These are phyloP conservation scores for Casuarina cunninghamiana DNA, from an alignment of 306 rosid species.

Conservation along the genomic window DNA sequence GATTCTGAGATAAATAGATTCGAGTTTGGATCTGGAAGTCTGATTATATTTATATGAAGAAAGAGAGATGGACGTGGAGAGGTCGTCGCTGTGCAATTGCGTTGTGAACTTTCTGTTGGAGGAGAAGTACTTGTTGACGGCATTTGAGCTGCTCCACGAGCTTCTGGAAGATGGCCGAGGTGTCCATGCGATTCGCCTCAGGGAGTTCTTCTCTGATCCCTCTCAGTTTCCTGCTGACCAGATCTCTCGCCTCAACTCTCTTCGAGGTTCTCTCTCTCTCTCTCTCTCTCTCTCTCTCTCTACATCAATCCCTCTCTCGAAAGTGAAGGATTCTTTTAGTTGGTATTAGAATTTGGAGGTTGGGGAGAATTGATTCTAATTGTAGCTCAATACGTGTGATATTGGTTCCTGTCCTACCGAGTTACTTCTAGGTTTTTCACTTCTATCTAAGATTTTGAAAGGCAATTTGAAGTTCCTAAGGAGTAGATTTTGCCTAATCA, in stretches of 20 bases:
- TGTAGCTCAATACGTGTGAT: neutral
- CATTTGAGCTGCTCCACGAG: conserved; percentile 99
- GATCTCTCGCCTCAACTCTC: conserved; percentile 83
- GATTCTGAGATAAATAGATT: conserved; percentile 16
- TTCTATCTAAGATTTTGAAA: neutral
- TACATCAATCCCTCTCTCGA: neutral
- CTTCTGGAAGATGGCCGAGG: conserved; percentile 91
- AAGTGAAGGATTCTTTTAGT: neutral
- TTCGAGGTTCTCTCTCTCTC: conserved; percentile 49
- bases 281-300: neutral
- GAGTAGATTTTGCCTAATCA: neutral
- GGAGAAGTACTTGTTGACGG: conserved; percentile 87
- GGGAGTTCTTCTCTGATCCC: conserved; percentile 70
- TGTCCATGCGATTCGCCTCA: conserved; percentile 93
- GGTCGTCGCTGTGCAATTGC: conserved; percentile 96
- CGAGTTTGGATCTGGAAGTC: conserved; percentile 34
- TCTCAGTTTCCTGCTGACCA: conserved; percentile 82
- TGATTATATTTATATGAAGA: neutral
- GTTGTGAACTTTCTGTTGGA: conserved; percentile 94
- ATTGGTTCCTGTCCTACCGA: neutral
- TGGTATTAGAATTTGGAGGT: neutral
- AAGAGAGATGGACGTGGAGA: conserved; percentile 72
- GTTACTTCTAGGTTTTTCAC: neutral
- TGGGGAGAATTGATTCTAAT: neutral
- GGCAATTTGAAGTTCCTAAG: neutral